Conservation (phyloP, 805 yeast species). For the Candida patagonica region DNA sequence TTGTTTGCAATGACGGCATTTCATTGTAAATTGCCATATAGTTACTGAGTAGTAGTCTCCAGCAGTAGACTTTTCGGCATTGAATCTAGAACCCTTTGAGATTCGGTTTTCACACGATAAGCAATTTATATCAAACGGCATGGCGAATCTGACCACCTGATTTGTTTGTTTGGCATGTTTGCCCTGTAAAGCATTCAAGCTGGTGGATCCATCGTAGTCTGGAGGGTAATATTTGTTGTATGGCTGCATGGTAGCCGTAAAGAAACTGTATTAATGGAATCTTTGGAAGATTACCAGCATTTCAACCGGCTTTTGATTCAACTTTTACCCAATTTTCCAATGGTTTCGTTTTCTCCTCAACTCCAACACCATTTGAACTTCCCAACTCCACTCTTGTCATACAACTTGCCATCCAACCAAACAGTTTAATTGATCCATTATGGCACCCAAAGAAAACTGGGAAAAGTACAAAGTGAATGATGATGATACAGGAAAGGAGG, state of each 20-base stretch:
- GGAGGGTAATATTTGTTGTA: slow-evolving; percentile 27
- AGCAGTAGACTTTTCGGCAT: slow-evolving; percentile 24
- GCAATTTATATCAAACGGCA: slow-evolving; percentile 25
- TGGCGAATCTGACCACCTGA: slow-evolving; percentile 25
- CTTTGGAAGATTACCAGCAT: not conserved
- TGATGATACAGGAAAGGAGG: slow-evolving; percentile 43
- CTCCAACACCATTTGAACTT: too few species aligned
- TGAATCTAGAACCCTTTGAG: slow-evolving; percentile 25
- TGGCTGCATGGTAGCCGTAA: not conserved
- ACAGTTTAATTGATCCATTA: slow-evolving; percentile 23
- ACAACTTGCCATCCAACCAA: not conserved
- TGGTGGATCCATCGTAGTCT: slow-evolving; percentile 26
- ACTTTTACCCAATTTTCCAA: too few species aligned
- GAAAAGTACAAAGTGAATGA: slow-evolving; percentile 94
- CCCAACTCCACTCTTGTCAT: not conserved
- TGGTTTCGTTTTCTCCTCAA: too few species aligned
- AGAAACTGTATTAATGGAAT: not conserved
- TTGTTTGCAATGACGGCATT: slow-evolving; percentile 23
- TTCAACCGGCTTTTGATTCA: too few species aligned
- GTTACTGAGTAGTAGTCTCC: slow-evolving; percentile 25
- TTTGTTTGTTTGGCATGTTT: slow-evolving; percentile 21
- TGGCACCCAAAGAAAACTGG: slow-evolving; percentile 99
- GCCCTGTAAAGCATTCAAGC: slow-evolving; percentile 24
- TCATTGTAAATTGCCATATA: slow-evolving; percentile 23
- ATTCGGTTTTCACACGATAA: slow-evolving; percentile 19